Base-by-base conservation (phyloP, 1,284 basidiomycete species). In the Fomitiporia mediterranea region DNA sequence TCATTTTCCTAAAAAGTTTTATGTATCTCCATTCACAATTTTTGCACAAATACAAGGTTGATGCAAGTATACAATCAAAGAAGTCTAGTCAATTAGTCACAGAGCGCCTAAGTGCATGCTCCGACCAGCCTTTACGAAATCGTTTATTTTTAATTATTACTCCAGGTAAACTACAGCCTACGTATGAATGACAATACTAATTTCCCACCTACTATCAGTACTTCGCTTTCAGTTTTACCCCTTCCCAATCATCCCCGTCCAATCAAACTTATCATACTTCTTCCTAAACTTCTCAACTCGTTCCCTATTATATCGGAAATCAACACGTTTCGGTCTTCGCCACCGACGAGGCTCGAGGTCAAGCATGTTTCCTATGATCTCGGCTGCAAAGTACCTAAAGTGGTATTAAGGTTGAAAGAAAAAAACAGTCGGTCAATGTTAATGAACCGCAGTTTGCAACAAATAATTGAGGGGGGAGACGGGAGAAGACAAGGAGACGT, bases 351-450 rank as follows among this genome's bases (percentile, higher is more conserved):
- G 86, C 67, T 96, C 94, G 40, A 97, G 67, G 9, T 94, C 93
- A 51, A 99, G 73, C 47, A 98, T 69, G 64, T 92, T 95, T 0
- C 96, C 94, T 59, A 99, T 86, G 63, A 99, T 94, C 69, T 99
- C 96, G 4, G 83, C 86, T 0, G 94, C 96, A 69, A 99, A 99
- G 68, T 90, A 96, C 59, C 93, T 95, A 61, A 35, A 49, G 1
- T 9, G 6, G 6, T 11, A 15, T 28, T 15, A 17, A 34, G 19
- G 19, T 9, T 5, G 21, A 39, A 21, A 21, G 28, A 38, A 51
- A 54, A n/a, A 5, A 42, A 63, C 34, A 66, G 27, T 9, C 25
- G n/a, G n/a, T n/a, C n/a, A n/a, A n/a, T n/a, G n/a, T n/a, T n/a
- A n/a, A n/a, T n/a, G n/a, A n/a, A n/a, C n/a, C n/a, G n/a, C 19